phyloP scores from a whole-genome alignment of 371 early-diverging fungal genomes.

The Rhizopus arrhizus region DNA sequence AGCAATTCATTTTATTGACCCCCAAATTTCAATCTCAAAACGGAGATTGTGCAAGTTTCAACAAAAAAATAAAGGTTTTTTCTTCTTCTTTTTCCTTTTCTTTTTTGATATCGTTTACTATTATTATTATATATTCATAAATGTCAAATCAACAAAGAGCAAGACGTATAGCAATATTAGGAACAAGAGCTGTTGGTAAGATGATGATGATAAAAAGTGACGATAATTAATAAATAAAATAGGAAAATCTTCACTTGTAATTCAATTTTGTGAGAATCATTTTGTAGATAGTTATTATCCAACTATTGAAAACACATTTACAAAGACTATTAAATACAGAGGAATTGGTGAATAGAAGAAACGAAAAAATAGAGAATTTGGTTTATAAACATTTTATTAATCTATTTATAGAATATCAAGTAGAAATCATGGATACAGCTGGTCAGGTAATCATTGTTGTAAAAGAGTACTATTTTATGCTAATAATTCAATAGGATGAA shows the following conservation, averaged over 20 bases:
- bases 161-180: constrained; percentile 76
- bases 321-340: constrained; percentile 78
- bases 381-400: background rate
- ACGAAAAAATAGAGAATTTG: background rate
- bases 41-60: too few relatives aligned
- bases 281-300: constrained; percentile 89
- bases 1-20: too few relatives aligned
- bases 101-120: background rate
- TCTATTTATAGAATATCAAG: constrained; percentile 67
- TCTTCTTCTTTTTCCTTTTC: background rate
- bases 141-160: constrained; percentile 44
- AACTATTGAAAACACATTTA: constrained; percentile 88
- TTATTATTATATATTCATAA: background rate
- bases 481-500: constrained; percentile 72
- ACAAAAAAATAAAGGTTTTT: background rate
- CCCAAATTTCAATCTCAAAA: too few relatives aligned
- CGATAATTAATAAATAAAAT: background rate
- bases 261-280: constrained; percentile 92
- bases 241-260: constrained; percentile 88
- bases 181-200: constrained; percentile 81
- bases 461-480: background rate
- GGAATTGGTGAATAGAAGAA: constrained; percentile 59
- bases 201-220: background rate
- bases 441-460: constrained; percentile 76
- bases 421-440: constrained; percentile 95